These are phyloP conservation scores for Priceomyces carsonii DNA, from an alignment of 805 yeast genomes.

Conservation along the genomic window DNA sequence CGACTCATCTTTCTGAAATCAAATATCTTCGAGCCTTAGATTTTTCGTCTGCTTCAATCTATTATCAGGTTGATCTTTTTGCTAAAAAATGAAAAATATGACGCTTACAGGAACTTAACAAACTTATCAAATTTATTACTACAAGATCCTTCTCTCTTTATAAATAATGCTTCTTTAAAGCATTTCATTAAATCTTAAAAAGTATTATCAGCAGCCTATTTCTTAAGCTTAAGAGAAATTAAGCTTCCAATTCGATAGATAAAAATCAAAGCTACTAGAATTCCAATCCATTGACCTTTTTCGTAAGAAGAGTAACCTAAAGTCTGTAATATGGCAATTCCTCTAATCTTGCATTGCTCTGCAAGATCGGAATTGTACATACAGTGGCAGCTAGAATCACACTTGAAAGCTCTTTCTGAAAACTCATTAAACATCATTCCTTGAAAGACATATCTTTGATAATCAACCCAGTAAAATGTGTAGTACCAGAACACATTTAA, in stretches of 20 bases:
- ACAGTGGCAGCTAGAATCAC: conserved; percentile 36
- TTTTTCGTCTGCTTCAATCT: no score
- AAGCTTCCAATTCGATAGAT: conserved; percentile 29
- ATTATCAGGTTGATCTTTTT: no score
- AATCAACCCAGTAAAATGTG: conserved; percentile 41
- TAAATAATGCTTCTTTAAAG: no score
- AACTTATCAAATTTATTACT: no score
- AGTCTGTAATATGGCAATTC: conserved; percentile 30
- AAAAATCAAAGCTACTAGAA: conserved; percentile 29
- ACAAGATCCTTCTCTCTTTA: no score
- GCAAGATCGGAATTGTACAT: conserved; percentile 29
- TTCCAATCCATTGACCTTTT: conserved; percentile 37
- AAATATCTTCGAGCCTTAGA: no score
- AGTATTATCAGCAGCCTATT: conserved; percentile 19
- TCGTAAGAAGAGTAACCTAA: conserved; percentile 29
- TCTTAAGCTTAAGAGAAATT: conserved; percentile 16
- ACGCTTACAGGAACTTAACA: no score
- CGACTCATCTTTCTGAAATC: no score
- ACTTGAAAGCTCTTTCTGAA: conserved; percentile 22
- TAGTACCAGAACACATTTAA: conserved; percentile 41
- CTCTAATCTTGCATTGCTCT: conserved; percentile 30
- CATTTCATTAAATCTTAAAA: no score
- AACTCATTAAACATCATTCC: conserved; percentile 47
- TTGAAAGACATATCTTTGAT: conserved; percentile 43
- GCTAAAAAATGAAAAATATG: no score